These are phyloP conservation scores for Globisporangium yorkense DNA, from an alignment of 352 stramenopile species.

Conservation along the genomic window DNA sequence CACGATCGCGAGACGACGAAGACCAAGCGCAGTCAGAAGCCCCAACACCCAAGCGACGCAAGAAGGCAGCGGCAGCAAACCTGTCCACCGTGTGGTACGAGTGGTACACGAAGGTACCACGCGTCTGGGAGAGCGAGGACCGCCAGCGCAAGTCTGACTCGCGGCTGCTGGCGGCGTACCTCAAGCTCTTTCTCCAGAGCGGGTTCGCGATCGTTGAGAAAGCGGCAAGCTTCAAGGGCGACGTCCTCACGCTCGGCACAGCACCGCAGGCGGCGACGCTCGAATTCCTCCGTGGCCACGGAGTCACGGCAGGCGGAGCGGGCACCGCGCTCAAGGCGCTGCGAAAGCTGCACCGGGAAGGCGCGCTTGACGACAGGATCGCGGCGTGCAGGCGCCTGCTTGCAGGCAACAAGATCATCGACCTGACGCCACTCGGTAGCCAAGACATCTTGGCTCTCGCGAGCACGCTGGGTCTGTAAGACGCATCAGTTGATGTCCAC, in stretches of 20 bases:
- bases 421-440: background rate
- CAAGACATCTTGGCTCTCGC: background rate
- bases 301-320: background rate
- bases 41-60: background rate
- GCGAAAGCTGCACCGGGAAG: background rate
- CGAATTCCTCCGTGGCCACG: background rate
- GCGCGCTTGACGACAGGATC: background rate
- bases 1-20: background rate
- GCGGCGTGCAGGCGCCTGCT: background rate
- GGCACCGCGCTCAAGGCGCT: background rate
- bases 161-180: background rate
- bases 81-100: background rate
- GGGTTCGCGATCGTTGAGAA: background rate
- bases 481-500: too few relatives aligned
- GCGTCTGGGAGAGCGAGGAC: background rate
- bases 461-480: background rate
- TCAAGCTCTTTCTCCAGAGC: background rate
- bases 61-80: background rate
- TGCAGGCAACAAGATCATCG: background rate
- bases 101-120: background rate
- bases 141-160: background rate
- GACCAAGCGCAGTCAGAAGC: background rate
- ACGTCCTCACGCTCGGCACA: background rate
- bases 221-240: background rate
- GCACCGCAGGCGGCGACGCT: background rate